These are phyloP conservation scores for Porogramme epimiltina DNA, from an alignment of 1,284 basidiomycete species.

Conservation along the genomic window DNA sequence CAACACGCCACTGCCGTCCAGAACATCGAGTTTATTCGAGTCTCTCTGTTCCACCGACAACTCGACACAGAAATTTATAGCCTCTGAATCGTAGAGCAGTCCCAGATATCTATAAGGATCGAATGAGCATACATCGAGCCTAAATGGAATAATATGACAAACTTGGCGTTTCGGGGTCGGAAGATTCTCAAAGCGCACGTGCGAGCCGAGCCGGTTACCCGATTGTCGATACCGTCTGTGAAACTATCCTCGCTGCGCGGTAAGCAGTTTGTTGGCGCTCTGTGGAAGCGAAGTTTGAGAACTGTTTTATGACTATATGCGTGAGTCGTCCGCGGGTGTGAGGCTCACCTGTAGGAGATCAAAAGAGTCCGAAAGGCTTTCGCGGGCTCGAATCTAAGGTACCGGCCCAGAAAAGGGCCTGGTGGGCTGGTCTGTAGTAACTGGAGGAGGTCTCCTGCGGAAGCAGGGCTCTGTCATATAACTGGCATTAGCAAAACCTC, in stretches of 20 bases:
- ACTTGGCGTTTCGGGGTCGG: conserved; percentile 49
- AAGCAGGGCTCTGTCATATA: conserved; percentile 62
- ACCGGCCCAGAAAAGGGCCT: conserved; percentile 66
- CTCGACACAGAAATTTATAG: conserved; percentile 27
- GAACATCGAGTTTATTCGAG: conserved; percentile 23
- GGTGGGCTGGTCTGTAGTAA: conserved; percentile 56
- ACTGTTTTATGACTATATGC: no score
- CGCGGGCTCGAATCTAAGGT: conserved; percentile 75
- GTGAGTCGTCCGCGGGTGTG: neutral
- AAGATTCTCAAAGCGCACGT: conserved; percentile 56
- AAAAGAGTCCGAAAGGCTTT: conserved; percentile 72
- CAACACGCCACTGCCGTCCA: conserved; percentile 41
- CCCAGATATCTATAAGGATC: conserved; percentile 45
- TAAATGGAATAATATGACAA: conserved; percentile 6
- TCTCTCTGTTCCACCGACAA: neutral
- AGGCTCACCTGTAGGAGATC: conserved; percentile 67
- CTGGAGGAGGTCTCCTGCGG: conserved; percentile 60
- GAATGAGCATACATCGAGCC: no score
- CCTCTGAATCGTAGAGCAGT: conserved; percentile 60
- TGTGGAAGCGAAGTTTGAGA: no score
- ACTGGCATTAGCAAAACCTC: no score
- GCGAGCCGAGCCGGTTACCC: conserved; percentile 33
- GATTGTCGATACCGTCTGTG: neutral
- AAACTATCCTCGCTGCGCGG: neutral
- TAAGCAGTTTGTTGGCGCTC: neutral